Base-by-base conservation (phyloP, 2,329 filamentous ascomycete genomes). In the Eutypa lata region DNA sequence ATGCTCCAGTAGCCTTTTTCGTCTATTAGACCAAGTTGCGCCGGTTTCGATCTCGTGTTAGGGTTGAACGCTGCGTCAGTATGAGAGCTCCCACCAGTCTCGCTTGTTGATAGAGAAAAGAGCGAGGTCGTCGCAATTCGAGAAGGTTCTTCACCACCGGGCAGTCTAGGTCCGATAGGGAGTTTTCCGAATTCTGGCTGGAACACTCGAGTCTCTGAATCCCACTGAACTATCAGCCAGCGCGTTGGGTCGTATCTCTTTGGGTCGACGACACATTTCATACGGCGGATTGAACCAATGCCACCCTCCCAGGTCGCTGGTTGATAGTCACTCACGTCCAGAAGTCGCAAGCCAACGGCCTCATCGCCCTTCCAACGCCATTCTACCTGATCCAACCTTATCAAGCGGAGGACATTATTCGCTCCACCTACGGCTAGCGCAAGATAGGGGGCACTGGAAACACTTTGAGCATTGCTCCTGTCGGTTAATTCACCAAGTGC, bases 51-150 rank as follows among this genome's bases (percentile, higher is more conserved):
- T 57, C 53, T 71, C 5, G 63, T 63, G 3, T 69, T 68, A 0
- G 86, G 81, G 57, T 86, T 87, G 65, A 91, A 89, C 0, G 80
- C 70, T 3, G 88, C 73, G 67, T 91, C 85, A 0, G 77, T 77
- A 60, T 89, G 85, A 1, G 75, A 64, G 28, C 69, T 71, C 1
- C 79, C 80, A 2, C 81, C 83, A 0, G 82, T 86, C 28, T 79
- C 69, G 2, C 74, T 65, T 14, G 73, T 72, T 0, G 72, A 67
- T n/a, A 91, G 66, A 10, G 72, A 76, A 7, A 83, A 65, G 2
- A 88, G 62, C 0, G 77, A 78, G 44, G 82, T 83, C 2, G 79
- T 70, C 38, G 79, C 73, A 16, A 91, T 74, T 49, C 74, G 73
- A 0, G 84, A 83, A 3, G 76, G 61, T 1, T 62, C 65, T 18